phyloP scores from a whole-genome alignment of 1,284 basidiomycete species.

The Stereum hirsutum region DNA sequence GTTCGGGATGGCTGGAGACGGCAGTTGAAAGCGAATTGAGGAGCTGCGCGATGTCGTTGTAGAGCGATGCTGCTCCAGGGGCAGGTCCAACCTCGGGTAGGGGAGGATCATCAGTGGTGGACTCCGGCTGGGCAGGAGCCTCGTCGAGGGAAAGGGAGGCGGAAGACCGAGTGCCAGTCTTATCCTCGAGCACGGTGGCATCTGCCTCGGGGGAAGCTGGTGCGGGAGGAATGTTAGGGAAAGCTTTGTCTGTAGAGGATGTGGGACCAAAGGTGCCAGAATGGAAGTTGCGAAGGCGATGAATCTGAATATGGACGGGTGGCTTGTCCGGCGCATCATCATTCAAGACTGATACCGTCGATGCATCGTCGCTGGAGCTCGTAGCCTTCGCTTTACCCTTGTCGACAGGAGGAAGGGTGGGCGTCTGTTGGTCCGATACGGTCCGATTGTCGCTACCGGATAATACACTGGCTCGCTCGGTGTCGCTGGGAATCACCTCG shows the following conservation, averaged over 20 bases:
- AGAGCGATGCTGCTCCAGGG: slow-evolving; percentile 35
- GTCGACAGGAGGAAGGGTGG: slow-evolving; percentile 15
- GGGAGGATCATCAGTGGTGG: slow-evolving; percentile 39
- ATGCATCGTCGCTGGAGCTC: slow-evolving; percentile 36
- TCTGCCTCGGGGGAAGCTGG: too few species aligned
- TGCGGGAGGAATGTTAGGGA: too few species aligned
- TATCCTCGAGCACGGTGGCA: too few species aligned
- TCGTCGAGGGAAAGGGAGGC: too few species aligned
- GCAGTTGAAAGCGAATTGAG: slow-evolving; percentile 43
- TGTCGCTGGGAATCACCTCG: slow-evolving; percentile 46
- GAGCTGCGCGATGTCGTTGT: slow-evolving; percentile 52
- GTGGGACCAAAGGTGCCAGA: slow-evolving; percentile 13
- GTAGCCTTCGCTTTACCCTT: slow-evolving; percentile 50
- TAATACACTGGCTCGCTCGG: slow-evolving; percentile 19
- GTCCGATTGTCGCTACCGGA: slow-evolving; percentile 9
- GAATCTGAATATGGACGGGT: slow-evolving; percentile 50
- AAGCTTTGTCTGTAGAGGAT: too few species aligned
- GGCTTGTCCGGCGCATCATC: slow-evolving; percentile 41
- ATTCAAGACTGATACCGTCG: slow-evolving; percentile 47
- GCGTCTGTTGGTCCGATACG: slow-evolving; percentile 11
- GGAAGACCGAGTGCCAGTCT: too few species aligned
- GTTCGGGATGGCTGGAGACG: slow-evolving; percentile 56
- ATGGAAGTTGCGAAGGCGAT: slow-evolving; percentile 16
- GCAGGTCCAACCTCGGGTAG: slow-evolving; percentile 38
- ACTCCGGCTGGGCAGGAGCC: too few species aligned